Evolutionary conservation across 345 rosid genomes (phyloP), one percentile per base, ranked within the genome.

Genomic region (Hibiscus mutabilis): DNA sequence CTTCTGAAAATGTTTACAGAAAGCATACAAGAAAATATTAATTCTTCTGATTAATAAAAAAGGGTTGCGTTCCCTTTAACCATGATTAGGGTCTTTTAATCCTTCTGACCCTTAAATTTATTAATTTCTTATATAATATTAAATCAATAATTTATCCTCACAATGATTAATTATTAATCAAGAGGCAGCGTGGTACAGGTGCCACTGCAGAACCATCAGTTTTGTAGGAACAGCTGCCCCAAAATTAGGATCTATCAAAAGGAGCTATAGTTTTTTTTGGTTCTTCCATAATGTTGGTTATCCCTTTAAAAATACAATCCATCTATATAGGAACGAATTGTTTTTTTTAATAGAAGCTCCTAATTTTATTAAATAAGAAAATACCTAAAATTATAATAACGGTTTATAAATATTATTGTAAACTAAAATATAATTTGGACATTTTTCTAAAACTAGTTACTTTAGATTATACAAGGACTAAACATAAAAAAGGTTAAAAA

Each of bases 191-290:
- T 52, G 21, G 21, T 14, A 15, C 11, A 46, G 51, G 16, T 46
- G 51, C 14, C 51, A 46, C 12, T 22, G 64, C 62, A 33, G 73
- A 70, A 37, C 64, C 78, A 59, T 27, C 57, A 46, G 19, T 74
- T 75, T 69, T 67, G 85, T 52, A 53, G 25, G 59, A 40, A 42
- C 61, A 29, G 83, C 75, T 67, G 82, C 79, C 78, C 79, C 8
- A 46, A 59, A 70, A 74, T 24, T 27, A 76, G 83, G 84, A 81
- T 84, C 86, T 77, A 80, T 80, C 78, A 70, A 64, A 25, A 18
- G 6, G 56, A 40, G 29, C 51, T 65, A 15, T 18, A 13, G 24
- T 3, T 25, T 25, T 25, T 62, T 62, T 56, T 60, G 5, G 31
- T 75, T 40, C 29, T 66, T 31, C 35, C 24, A 29, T 27, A 8